These are phyloP conservation scores for Gynandropsis gynandra DNA, from an alignment of 345 rosid genomes.

Conservation along the genomic window DNA sequence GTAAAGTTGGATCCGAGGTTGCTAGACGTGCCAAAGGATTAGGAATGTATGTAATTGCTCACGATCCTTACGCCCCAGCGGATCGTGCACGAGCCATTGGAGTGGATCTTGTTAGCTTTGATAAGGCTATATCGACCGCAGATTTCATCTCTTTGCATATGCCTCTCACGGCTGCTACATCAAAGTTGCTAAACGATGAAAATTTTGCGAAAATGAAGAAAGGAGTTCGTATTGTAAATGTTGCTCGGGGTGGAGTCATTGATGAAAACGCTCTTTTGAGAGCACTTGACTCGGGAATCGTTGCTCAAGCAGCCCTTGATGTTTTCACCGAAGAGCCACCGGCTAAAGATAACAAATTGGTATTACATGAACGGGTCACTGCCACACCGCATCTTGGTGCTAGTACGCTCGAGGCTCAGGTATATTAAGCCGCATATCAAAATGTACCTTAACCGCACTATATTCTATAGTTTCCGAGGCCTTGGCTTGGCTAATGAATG, in stretches of 20 bases:
- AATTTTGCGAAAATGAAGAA: constrained; percentile 45
- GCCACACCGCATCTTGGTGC: constrained; percentile 61
- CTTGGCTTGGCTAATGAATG: not conserved
- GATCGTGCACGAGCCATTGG: constrained; percentile 49
- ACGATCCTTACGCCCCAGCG: constrained; percentile 50
- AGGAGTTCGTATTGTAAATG: constrained; percentile 46
- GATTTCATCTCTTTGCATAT: constrained; percentile 49
- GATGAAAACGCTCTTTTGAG: constrained; percentile 46
- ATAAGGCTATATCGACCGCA: constrained; percentile 38
- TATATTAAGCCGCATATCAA: not conserved
- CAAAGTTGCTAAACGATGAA: constrained; percentile 40
- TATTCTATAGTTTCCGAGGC: not conserved
- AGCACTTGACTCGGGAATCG: constrained; percentile 39
- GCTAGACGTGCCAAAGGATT: constrained; percentile 47
- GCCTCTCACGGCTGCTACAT: constrained; percentile 47
- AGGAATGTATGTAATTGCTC: constrained; percentile 45
- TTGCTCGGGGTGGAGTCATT: constrained; percentile 48
- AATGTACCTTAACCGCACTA: not conserved
- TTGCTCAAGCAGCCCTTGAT: constrained; percentile 52
- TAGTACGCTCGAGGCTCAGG: constrained; percentile 57
- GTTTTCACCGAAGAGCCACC: constrained; percentile 47
- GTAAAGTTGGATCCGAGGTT: constrained; percentile 55
- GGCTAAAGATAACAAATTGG: constrained; percentile 32
- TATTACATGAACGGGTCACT: constrained; percentile 42
- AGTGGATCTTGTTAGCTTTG: constrained; percentile 39